Evolutionary conservation across 2,329 filamentous ascomycete genomes (phyloP), one percentile per base, ranked within the genome.

Genomic region (Thelonectria olida): DNA sequence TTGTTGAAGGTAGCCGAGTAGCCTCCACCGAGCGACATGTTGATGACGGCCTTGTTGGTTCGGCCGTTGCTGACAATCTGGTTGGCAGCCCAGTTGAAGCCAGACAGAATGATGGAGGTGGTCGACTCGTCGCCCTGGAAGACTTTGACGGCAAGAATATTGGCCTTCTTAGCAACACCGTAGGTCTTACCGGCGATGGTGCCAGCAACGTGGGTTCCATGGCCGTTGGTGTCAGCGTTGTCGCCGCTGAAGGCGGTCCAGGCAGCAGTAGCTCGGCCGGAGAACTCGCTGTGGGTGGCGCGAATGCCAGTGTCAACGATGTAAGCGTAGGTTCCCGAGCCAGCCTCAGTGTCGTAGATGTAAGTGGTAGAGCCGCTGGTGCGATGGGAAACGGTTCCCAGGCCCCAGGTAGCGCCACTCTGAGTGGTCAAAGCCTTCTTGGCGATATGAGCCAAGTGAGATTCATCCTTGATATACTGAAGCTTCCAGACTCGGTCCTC

Each of bases 271-370:
- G 85, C 85, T 54, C 85, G 82, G 36, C 82, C 82, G 67, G 81
- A 78, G 67, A 85, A 87, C 71, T 87, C 81, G 34, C 69, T 67
- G 75, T 90, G 88, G 5, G 80, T 78, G 20, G 78, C 76, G 47
- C 76, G 77, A 65, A 90, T 85, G 67, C 88, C 88, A 5, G 86
- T 89, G 74, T 90, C 88, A 47, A 90, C 82, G 20, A 90, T 75
- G 73, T 86, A 90, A 45, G 82, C 84, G 28, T 84, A 88, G 66
- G 85, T 85, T 36, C 81, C 82, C 45, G 53, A 47, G 10, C 71
- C 70, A 42, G 82, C 82, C 17, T 75, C 76, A 55, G 75, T 76
- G 70, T 87, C 84, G 63, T 84, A 87, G 49, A 81, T 72, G 71
- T 87, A 88, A 53, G 63, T 70, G 15, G 62, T 69, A 22, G 55